phyloP scores from a whole-genome alignment of 2,329 filamentous ascomycete genomes.

The Myrmaecium sp. region DNA sequence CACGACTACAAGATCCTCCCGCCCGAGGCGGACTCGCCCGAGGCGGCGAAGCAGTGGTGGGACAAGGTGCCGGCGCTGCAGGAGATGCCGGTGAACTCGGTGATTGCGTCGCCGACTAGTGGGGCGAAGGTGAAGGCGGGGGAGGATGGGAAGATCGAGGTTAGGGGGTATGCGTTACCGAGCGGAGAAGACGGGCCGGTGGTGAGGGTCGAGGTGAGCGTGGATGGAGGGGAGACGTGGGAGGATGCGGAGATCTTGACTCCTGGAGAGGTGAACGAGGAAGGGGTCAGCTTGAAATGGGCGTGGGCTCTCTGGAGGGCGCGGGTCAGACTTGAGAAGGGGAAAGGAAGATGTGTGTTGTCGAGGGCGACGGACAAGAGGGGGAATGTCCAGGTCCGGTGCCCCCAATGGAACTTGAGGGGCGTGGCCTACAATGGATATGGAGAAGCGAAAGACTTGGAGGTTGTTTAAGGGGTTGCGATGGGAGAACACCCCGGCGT shows the following conservation, averaged over 20 bases:
- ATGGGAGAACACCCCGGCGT: too few relatives aligned
- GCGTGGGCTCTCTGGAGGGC: slow-evolving; percentile 40
- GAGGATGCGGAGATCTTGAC: slow-evolving; percentile 24
- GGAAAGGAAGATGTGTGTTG: slow-evolving; percentile 27
- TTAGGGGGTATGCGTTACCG: slow-evolving; percentile 40
- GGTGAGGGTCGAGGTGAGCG: slow-evolving; percentile 34
- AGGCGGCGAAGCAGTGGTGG: slow-evolving; percentile 38
- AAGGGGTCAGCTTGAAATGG: slow-evolving; percentile 28
- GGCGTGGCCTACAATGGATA: slow-evolving; percentile 45
- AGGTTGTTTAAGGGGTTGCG: slow-evolving; percentile 20
- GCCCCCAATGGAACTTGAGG: slow-evolving; percentile 39
- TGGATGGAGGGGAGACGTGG: slow-evolving; percentile 34
- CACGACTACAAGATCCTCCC: slow-evolving; percentile 44
- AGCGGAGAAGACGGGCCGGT: slow-evolving; percentile 36
- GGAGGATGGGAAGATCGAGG: slow-evolving; percentile 26
- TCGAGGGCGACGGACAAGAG: slow-evolving; percentile 37
- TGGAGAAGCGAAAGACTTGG: slow-evolving; percentile 34
- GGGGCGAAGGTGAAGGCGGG: slow-evolving; percentile 25
- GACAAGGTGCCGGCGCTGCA: slow-evolving; percentile 30
- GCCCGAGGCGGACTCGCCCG: slow-evolving; percentile 29
- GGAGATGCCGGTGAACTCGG: slow-evolving; percentile 40
- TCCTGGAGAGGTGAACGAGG: slow-evolving; percentile 7
- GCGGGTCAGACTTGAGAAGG: slow-evolving; percentile 24
- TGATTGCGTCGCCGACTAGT: slow-evolving; percentile 31
- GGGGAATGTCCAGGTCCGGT: slow-evolving; percentile 33